phyloP scores from a whole-genome alignment of 257 asterid genomes.

The Solanum tarijense region DNA sequence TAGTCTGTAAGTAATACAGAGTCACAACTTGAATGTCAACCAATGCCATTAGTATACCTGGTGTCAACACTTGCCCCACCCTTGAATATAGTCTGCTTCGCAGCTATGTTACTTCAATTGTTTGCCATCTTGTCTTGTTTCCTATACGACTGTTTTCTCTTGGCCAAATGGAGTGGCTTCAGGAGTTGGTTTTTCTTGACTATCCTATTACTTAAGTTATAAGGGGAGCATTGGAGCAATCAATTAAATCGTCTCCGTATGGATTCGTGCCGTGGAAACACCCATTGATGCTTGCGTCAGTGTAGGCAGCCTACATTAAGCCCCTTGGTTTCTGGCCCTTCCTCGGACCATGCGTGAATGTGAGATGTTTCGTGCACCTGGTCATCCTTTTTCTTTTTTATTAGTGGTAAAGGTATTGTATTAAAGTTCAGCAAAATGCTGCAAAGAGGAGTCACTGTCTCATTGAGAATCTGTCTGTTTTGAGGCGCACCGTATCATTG shows the following conservation, averaged over 20 bases:
- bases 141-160: not conserved
- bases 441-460: not conserved
- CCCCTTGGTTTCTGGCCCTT: not conserved
- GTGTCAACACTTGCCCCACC: not conserved
- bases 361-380: not conserved
- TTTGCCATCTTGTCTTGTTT: not conserved
- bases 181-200: not conserved
- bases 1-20: slow-evolving; percentile 1
- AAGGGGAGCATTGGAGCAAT: not conserved
- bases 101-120: not conserved
- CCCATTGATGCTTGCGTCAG: not conserved
- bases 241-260: not conserved
- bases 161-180: not conserved
- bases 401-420: not conserved
- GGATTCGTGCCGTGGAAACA: not conserved
- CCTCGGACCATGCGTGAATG: not conserved
- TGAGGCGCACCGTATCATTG: not conserved
- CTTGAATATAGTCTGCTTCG: not conserved
- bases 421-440: not conserved
- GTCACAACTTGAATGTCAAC: not conserved
- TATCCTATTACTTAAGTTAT: not conserved
- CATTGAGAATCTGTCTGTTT: not conserved
- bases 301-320: not conserved
- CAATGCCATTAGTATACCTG: not conserved
- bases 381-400: not conserved